phyloP scores from a whole-genome alignment of 2,329 filamentous ascomycete species.

The Fusarium irregulare region DNA sequence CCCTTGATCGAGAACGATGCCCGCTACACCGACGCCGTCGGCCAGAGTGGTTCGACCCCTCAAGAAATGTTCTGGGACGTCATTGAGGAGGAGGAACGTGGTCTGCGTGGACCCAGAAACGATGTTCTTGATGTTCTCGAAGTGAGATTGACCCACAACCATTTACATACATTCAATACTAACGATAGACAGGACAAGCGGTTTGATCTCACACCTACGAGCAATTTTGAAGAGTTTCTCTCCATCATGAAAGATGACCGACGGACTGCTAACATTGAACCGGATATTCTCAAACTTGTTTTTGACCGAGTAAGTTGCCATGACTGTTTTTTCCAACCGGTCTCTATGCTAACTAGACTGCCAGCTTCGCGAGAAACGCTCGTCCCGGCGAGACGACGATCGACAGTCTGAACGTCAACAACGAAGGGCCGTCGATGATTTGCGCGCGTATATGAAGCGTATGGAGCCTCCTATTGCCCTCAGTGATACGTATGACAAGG shows the following conservation, averaged over 20 bases:
- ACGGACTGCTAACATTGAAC: slow-evolving; percentile 87
- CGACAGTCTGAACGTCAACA: slow-evolving; percentile 87
- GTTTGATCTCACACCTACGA: slow-evolving; percentile 89
- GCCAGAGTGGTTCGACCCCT: slow-evolving; percentile 84
- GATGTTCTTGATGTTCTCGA: slow-evolving; percentile 89
- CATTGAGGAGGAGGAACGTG: slow-evolving; percentile 91
- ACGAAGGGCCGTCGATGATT: slow-evolving; percentile 83
- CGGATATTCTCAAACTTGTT: slow-evolving; percentile 81
- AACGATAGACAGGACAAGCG: slow-evolving; percentile 76
- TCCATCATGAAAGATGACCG: slow-evolving; percentile 84
- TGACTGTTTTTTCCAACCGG: neutral
- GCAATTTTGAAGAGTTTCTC: slow-evolving; percentile 89
- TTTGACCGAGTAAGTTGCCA: slow-evolving; percentile 76
- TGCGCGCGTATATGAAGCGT: slow-evolving; percentile 89
- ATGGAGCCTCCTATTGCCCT: slow-evolving; percentile 84
- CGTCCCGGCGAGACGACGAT: slow-evolving; percentile 83
- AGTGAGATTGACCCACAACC: slow-evolving; percentile 63
- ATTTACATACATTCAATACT: slow-evolving; percentile 1
- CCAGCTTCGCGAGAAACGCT: slow-evolving; percentile 85
- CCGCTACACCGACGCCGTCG: slow-evolving; percentile 85
- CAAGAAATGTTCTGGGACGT: slow-evolving; percentile 96
- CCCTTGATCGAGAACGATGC: slow-evolving; percentile 81
- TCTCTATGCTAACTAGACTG: slow-evolving; percentile 7
- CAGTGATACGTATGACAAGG: slow-evolving; percentile 88
- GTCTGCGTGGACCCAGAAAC: slow-evolving; percentile 83